Evolutionary conservation across 1,284 basidiomycete species (phyloP), one percentile per base, ranked within the genome.

Genomic region (Sphagnurus paluster): DNA sequence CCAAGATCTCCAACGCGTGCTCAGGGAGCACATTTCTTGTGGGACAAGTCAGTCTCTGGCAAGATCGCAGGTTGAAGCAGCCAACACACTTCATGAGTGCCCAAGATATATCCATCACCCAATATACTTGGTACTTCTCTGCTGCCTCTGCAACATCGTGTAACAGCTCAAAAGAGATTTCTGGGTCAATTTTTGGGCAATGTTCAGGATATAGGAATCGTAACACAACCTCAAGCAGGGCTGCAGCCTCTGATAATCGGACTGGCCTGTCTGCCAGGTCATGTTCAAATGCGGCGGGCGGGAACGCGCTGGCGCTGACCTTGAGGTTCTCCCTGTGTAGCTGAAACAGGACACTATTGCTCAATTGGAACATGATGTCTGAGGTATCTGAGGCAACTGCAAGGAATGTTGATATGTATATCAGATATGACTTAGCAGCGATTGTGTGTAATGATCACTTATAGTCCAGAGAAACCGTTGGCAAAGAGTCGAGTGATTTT

Each of bases 341-440:
- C 11, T 55, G 42, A 42, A 65, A 65, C 3, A 61, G 37, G 21
- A 59, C 49, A n/a, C 54, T 49, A 33, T 66, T 61, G 16, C 49
- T 48, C 7, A 63, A 66, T 17, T 48, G 50, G 44, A 66, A 64
- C 2, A 44, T 57, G 7, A 64, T 54, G 25, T 66, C 62, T n/a
- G n/a, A n/a, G 5, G 60, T 24, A 39, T 50, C 36, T 16, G 29
- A 14, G 16, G 36, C 32, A 4, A 17, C 32, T 34, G 14, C 32
- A 4, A 16, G 4, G 29, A 13, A n/a, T n/a, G n/a, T 26, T 26
- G 6, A 26, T 26, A 26, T 26, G 11, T 26, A 11, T 7, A 11
- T 11, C 7, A 26, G 25, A 11, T 26, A 26, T 26, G 25, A 26
- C 11, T 26, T 26, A 26, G 7, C 25, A 26, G 25, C 7, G 25